Evolutionary conservation across 106 monocot genomes (phyloP).

Genomic region (Platanthera guangdongensis): DNA sequence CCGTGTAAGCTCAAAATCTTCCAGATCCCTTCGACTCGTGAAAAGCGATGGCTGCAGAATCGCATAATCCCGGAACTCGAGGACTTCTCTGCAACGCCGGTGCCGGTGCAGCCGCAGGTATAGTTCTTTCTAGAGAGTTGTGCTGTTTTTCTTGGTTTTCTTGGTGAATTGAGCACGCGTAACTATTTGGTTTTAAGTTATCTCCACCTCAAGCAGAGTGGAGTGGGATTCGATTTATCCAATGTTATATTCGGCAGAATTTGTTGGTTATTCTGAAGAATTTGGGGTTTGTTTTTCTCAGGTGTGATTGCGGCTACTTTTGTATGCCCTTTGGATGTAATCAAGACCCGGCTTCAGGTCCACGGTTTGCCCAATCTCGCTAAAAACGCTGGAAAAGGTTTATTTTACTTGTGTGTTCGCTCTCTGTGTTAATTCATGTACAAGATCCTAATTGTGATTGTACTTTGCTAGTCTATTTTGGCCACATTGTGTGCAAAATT

Average conservation of each 20-base stretch:
- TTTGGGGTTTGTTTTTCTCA: slow-evolving; percentile 14
- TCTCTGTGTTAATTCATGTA: neutral
- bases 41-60: slow-evolving; percentile 12
- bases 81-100: slow-evolving; percentile 50
- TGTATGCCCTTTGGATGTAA: slow-evolving; percentile 68
- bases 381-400: slow-evolving; percentile 31
- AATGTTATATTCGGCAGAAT: neutral
- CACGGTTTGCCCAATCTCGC: slow-evolving; percentile 35
- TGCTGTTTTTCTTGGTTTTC: neutral
- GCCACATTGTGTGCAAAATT: neutral
- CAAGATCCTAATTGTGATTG: neutral
- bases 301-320: slow-evolving; percentile 61
- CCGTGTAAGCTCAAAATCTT: neutral
- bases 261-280: neutral
- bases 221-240: neutral
- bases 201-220: neutral
- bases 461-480: neutral
- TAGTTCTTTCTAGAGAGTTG: neutral
- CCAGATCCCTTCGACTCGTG: neutral
- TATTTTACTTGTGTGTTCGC: neutral
- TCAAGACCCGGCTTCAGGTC: slow-evolving; percentile 69
- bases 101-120: slow-evolving; percentile 62
- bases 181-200: neutral
- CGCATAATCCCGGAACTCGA: slow-evolving; percentile 15
- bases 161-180: neutral